phyloP scores from a whole-genome alignment of 2,329 filamentous ascomycete genomes.

The Fusarium protoensiforme region DNA sequence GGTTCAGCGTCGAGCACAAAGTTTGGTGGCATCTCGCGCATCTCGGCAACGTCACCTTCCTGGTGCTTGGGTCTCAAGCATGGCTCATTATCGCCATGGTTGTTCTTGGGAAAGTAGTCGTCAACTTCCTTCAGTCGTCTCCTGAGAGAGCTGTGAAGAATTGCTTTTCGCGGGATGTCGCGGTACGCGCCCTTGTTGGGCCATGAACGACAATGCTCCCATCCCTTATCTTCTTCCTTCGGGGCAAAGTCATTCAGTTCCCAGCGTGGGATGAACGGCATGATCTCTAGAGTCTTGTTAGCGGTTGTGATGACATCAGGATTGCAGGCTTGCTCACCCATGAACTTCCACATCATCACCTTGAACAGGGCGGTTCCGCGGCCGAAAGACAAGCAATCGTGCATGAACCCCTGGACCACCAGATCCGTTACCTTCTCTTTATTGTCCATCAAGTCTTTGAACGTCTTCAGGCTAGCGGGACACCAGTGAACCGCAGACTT shows the following conservation, averaged over 20 bases:
- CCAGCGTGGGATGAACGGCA: neutral
- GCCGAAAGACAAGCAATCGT: conserved; percentile 53
- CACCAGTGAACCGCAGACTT: conserved; percentile 50
- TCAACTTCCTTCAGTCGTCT: neutral
- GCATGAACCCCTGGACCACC: conserved; percentile 49
- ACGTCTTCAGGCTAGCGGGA: conserved; percentile 41
- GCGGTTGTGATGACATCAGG: neutral
- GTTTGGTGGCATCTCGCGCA: neutral
- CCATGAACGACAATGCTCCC: neutral
- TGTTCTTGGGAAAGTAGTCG: neutral
- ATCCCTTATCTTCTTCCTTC: neutral
- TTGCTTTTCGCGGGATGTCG: neutral
- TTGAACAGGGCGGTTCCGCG: conserved; percentile 51
- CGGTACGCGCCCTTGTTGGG: neutral
- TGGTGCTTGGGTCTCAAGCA: neutral
- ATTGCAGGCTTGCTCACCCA: conserved; percentile 48
- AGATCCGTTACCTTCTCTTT: conserved; percentile 34
- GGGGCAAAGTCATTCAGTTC: neutral
- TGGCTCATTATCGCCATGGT: neutral
- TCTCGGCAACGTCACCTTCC: neutral
- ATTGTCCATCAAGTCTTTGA: conserved; percentile 47
- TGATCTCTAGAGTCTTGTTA: neutral
- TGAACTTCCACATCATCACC: conserved; percentile 55
- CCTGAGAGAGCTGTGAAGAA: neutral
- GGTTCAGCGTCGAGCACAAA: neutral